These are phyloP conservation scores for Penicillium decumbens DNA, from an alignment of 2,329 filamentous ascomycete genomes.

Conservation along the genomic window DNA sequence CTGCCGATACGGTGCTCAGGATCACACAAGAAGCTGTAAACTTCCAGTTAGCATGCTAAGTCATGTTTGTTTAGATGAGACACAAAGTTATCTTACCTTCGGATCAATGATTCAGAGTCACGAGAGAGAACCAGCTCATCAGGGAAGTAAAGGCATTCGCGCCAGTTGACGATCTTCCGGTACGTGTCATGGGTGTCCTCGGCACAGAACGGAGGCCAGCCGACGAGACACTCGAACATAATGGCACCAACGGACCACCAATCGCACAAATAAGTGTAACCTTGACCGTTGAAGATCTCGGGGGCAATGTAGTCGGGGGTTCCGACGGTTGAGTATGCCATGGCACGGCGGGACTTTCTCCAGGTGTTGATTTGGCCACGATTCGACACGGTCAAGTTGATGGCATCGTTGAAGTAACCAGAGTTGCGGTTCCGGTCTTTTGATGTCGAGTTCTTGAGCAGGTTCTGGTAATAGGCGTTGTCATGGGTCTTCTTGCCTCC, in stretches of 20 bases:
- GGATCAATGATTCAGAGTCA: constrained; percentile 87
- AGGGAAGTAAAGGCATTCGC: constrained; percentile 90
- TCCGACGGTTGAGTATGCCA: constrained; percentile 97
- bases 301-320: constrained; percentile 98
- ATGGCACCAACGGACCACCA: constrained; percentile 99
- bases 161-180: constrained; percentile 98
- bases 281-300: constrained; percentile 94
- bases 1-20: constrained; percentile 86
- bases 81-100: constrained; percentile 59
- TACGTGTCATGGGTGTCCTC: constrained; percentile 98
- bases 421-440: constrained; percentile 80
- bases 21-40: constrained; percentile 79
- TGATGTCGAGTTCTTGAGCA: constrained; percentile 72
- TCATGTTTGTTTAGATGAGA: constrained; percentile 2
- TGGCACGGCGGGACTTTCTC: constrained; percentile 88
- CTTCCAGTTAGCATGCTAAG: constrained; percentile 22
- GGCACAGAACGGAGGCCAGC: constrained; percentile 98
- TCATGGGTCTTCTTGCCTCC: constrained; percentile 98
- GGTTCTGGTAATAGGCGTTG: constrained; percentile 96
- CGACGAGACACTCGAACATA: constrained; percentile 98
- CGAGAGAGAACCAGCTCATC: constrained; percentile 84
- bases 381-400: constrained; percentile 96
- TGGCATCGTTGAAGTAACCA: constrained; percentile 86
- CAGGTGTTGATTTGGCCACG: constrained; percentile 97
- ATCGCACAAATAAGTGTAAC: constrained; percentile 94